Base-by-base conservation (phyloP, 129 eudicot genomes). In the Chrysanthemum lavandulifolium region DNA sequence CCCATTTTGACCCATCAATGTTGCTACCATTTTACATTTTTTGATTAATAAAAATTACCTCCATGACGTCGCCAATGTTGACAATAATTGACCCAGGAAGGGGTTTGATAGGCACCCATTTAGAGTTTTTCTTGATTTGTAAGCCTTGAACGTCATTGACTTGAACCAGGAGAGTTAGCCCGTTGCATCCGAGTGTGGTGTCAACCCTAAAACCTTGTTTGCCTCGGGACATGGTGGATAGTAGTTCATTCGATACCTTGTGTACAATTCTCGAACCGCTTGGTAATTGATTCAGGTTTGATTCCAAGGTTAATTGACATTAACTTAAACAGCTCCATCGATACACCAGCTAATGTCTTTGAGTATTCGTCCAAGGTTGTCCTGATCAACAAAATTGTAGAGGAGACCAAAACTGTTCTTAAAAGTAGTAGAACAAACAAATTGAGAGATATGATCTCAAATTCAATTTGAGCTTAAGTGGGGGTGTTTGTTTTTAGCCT, bases 211-310 rank as follows among this genome's bases (percentile, higher is more conserved):
- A 48, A 83, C 84, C 71, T 54, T 83, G 53, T 79, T 23, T 21
- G 92, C 82, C 40, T 84, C 80, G 5, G 45, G 16, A 70, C 92
- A 84, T 18, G 92, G 86, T 21, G 89, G 92, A 61, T 84, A 81
- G 72, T 84, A 84, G 62, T 87, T 87, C 86, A 87, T 84, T 61
- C 88, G 33, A 87, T 68, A 29, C 84, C 88, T 81, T 84, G 92
- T 13, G 10, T 69, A 67, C 89, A 67, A 15, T 84, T 82, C 74
- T 84, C 78, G 61, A 47, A 84, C 43, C 73, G 5, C 10, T 47
- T 78, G 62, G 21, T 59, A 31, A 87, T 13, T 15, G 63, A 13
- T n/a, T 69, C 78, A 7, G 61, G 62, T 15, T 79, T 50, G 13
- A 81, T 29, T 58, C 81, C 83, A 18, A 87, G 84, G 64, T 76